Percentiles rank a stretch among this genome's conserved stretches.
phyloP scores from a whole-genome alignment of 148 eudicot species.

The Fallopia convolvulus region DNA sequence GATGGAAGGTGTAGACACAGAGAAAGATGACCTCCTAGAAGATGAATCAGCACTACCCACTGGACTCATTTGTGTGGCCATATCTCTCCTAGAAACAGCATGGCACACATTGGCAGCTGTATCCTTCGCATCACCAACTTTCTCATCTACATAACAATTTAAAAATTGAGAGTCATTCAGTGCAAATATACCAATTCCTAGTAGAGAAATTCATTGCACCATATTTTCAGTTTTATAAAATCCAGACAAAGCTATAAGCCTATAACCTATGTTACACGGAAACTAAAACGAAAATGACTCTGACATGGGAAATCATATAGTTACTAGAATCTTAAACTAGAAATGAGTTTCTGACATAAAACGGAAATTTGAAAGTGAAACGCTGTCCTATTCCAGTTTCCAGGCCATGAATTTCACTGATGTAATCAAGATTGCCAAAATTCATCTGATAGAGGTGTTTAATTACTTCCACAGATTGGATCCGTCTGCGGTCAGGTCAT shows the following conservation, averaged over 20 bases:
- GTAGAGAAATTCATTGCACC: background rate
- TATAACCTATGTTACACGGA: too few relatives aligned
- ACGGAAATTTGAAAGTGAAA: too few relatives aligned
- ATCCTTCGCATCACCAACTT: constrained; percentile 38
- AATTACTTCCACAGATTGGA: background rate
- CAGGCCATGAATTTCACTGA: background rate
- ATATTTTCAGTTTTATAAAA: background rate
- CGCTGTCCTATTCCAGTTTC: too few relatives aligned
- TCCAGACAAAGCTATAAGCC: background rate
- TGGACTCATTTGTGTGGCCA: constrained; percentile 98
- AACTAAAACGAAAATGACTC: too few relatives aligned
- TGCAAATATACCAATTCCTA: background rate
- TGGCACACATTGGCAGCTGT: constrained; percentile 39
- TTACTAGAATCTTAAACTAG: too few relatives aligned
- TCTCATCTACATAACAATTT: constrained; percentile 35
- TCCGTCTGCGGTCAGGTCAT: background rate
- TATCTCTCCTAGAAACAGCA: constrained; percentile 75
- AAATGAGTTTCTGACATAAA: too few relatives aligned
- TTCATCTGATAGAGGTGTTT: background rate
- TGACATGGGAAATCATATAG: too few relatives aligned
- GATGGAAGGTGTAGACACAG: constrained; percentile 43
- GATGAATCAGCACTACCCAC: constrained; percentile 63
- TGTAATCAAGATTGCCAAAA: background rate
- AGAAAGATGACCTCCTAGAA: constrained; percentile 43
- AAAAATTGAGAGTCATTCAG: background rate